Conservation (phyloP, 345 rosid genomes). For the Gynandropsis gynandra region DNA sequence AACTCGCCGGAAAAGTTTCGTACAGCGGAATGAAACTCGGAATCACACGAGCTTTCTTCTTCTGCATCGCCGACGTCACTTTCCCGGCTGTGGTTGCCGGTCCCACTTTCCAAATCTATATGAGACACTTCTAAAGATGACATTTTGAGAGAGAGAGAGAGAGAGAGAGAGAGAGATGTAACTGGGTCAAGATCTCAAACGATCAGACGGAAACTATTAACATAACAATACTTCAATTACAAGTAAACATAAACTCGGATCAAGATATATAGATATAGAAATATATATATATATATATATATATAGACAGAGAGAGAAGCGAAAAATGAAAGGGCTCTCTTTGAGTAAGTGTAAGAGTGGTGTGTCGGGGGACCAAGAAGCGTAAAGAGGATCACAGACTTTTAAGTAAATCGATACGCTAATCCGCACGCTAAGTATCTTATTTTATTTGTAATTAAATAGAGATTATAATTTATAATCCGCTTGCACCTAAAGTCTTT, state of each 20-base stretch:
- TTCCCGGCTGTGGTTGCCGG: conserved; percentile 20
- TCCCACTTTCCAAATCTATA: conserved; percentile 21
- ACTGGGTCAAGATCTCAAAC: background rate
- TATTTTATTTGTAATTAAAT: no score
- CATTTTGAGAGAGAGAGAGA: conserved; percentile 21
- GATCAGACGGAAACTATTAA: no score
- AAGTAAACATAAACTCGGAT: conserved; percentile 18
- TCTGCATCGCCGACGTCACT: conserved; percentile 24
- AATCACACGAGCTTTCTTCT: conserved; percentile 23
- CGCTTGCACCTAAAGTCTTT: no score
- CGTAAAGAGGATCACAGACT: no score
- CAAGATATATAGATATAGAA: background rate
- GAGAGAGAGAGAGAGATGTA: background rate
- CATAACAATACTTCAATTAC: conserved; percentile 22
- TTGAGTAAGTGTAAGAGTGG: no score
- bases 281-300: background rate
- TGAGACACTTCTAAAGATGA: conserved; percentile 22
- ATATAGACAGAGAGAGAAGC: no score
- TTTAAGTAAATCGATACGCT: no score
- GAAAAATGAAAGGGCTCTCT: no score
- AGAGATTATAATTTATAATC: no score
- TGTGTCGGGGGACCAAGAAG: no score
- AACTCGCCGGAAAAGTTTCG: conserved; percentile 31
- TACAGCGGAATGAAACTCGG: conserved; percentile 33
- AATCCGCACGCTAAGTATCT: no score